phyloP scores from a whole-genome alignment of 768 basidiomycete genomes.

The Mycena olivaceomarginata region DNA sequence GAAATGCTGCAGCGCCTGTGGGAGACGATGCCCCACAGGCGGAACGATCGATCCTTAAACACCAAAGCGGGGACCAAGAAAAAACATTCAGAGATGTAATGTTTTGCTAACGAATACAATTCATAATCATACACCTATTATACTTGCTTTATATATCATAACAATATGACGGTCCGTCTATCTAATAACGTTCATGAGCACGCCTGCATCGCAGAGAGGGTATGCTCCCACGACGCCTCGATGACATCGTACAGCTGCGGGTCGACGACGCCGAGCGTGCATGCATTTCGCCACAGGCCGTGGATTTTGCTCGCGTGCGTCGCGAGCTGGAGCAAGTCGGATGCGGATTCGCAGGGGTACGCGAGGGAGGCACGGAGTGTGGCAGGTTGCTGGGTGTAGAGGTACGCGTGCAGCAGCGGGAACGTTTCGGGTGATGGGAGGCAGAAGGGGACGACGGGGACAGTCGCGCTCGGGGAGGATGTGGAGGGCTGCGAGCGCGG shows the following conservation, averaged over 20 bases:
- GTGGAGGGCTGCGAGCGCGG: conserved; percentile 45
- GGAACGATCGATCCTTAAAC: too few species aligned
- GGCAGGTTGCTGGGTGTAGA: conserved; percentile 68
- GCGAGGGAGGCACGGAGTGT: conserved; percentile 63
- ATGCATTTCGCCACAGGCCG: conserved; percentile 72
- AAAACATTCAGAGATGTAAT: too few species aligned
- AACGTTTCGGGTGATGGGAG: conserved; percentile 74
- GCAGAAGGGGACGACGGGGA: conserved; percentile 71
- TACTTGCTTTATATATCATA: conserved; percentile 27
- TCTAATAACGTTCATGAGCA: conserved; percentile 23
- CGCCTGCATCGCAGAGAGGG: conserved; percentile 61
- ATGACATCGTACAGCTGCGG: conserved; percentile 65
- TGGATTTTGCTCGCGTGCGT: conserved; percentile 45
- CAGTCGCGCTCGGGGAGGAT: conserved; percentile 29
- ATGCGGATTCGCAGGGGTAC: conserved; percentile 53
- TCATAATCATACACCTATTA: conserved; percentile 20
- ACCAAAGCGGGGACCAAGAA: too few species aligned
- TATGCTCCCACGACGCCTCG: conserved; percentile 70
- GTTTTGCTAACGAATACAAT: background rate
- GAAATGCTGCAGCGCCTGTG: too few species aligned
- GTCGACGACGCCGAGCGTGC: conserved; percentile 71
- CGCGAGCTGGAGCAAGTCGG: conserved; percentile 38
- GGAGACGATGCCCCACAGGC: too few species aligned
- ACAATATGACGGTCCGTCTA: background rate
- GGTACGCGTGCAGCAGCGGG: conserved; percentile 65